Evolutionary conservation across 768 basidiomycete species (phyloP).

Genomic region (Xanthoconium stramineum): DNA sequence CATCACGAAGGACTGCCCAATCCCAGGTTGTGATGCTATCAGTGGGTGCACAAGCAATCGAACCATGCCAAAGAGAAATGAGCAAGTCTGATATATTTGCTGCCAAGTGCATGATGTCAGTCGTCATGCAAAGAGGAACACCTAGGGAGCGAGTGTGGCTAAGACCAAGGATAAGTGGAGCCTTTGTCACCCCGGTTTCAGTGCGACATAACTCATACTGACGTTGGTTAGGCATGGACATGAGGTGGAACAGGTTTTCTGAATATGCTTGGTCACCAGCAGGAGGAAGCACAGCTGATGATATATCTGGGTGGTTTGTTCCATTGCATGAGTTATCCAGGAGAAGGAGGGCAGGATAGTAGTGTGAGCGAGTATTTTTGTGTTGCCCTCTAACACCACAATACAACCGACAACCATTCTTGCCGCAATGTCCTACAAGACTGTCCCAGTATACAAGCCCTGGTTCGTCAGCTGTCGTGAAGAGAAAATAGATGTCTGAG

Average conservation of each 20-base stretch:
- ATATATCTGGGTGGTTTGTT: neutral
- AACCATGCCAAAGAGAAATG: neutral
- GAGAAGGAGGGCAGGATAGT: neutral
- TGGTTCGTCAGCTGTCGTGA: neutral
- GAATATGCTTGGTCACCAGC: neutral
- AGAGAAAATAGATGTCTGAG: neutral
- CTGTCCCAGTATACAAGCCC: neutral
- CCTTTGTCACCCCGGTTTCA: neutral
- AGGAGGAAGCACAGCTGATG: neutral
- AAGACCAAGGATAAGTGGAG: neutral
- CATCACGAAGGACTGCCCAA: neutral
- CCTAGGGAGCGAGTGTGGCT: neutral
- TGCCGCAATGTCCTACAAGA: neutral
- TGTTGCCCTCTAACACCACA: neutral
- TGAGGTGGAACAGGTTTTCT: too few relatives aligned
- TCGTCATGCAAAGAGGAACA: neutral
- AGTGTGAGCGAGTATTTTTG: neutral
- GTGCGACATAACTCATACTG: neutral
- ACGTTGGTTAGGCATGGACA: too few relatives aligned
- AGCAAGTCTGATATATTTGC: neutral
- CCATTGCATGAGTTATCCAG: neutral
- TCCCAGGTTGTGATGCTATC: neutral
- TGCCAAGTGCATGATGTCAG: constrained; percentile 4
- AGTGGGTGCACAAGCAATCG: neutral
- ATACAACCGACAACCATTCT: neutral